phyloP scores from a whole-genome alignment of 768 basidiomycete genomes.

The Clitopilus hobsonii region DNA sequence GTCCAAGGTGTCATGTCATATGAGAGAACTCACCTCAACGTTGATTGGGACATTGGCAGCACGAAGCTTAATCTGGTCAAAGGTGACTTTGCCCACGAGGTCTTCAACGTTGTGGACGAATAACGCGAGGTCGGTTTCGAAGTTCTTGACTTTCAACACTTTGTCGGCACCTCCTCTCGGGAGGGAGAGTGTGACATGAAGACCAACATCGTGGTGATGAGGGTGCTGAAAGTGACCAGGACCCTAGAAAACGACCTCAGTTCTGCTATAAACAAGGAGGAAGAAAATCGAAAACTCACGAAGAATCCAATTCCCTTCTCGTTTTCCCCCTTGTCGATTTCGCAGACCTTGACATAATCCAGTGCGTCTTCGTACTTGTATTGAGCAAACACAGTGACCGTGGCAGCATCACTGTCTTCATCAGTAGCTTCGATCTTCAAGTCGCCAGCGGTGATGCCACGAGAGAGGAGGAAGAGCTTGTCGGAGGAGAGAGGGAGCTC shows the following conservation, averaged over 20 bases:
- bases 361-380: neutral
- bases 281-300: neutral
- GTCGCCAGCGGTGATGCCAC: neutral
- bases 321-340: neutral
- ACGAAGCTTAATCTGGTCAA: constrained; percentile 31
- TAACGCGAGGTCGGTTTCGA: constrained; percentile 39
- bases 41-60: constrained; percentile 29
- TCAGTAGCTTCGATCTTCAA: neutral
- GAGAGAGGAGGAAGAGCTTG: neutral
- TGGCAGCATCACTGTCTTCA: neutral
- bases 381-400: neutral
- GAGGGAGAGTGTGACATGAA: constrained; percentile 20
- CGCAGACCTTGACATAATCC: constrained; percentile 1
- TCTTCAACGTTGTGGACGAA: constrained; percentile 35
- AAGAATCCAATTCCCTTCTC: neutral
- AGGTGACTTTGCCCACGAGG: constrained; percentile 30
- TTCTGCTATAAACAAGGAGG: constrained; percentile 13
- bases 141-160: constrained; percentile 29
- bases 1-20: neutral
- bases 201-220: constrained; percentile 10
- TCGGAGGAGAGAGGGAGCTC: neutral
- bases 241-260: constrained; percentile 15
- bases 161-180: constrained; percentile 12
- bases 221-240: neutral
- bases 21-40: constrained; percentile 24